Evolutionary conservation across 1,139 yeast genomes (phyloP).

Genomic region (Tardiomyces depauwii): DNA sequence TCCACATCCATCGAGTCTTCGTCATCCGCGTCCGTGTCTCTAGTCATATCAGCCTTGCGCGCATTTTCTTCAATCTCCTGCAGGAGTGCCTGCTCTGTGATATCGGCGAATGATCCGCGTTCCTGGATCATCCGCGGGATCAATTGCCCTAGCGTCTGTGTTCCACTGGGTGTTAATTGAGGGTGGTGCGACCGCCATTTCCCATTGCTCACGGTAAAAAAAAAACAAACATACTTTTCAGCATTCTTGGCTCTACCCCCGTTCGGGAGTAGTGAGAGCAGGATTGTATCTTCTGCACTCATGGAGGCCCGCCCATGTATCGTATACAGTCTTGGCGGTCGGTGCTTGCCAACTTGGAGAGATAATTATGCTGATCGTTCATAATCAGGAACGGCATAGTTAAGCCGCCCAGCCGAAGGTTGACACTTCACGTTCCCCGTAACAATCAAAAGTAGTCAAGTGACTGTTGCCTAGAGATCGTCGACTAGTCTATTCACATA

Average conservation of each 20-base stretch:
- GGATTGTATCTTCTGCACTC: not conserved
- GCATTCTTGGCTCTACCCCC: not conserved
- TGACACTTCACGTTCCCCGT: too few species aligned
- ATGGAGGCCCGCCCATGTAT: not conserved
- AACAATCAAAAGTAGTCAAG: too few species aligned
- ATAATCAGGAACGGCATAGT: too few species aligned
- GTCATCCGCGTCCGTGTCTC: not conserved
- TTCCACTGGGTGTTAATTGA: too few species aligned
- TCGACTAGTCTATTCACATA: too few species aligned
- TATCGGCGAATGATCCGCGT: conserved; percentile 35
- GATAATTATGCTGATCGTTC: too few species aligned
- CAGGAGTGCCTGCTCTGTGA: conserved; percentile 46
- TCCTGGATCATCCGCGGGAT: conserved; percentile 36
- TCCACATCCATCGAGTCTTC: conserved; percentile 9
- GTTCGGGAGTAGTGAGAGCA: not conserved
- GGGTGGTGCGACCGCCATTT: too few species aligned
- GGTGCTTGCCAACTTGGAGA: too few species aligned
- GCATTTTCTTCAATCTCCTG: conserved; percentile 30
- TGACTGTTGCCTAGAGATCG: too few species aligned
- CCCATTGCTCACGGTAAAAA: too few species aligned
- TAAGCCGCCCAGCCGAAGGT: too few species aligned
- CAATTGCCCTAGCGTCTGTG: conserved; percentile 26
- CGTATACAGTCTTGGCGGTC: too few species aligned
- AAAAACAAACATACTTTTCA: not conserved
- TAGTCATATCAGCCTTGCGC: conserved; percentile 2